Evolutionary conservation across 2,329 filamentous ascomycete genomes (phyloP).

Genomic region (Phialophora expanda): DNA sequence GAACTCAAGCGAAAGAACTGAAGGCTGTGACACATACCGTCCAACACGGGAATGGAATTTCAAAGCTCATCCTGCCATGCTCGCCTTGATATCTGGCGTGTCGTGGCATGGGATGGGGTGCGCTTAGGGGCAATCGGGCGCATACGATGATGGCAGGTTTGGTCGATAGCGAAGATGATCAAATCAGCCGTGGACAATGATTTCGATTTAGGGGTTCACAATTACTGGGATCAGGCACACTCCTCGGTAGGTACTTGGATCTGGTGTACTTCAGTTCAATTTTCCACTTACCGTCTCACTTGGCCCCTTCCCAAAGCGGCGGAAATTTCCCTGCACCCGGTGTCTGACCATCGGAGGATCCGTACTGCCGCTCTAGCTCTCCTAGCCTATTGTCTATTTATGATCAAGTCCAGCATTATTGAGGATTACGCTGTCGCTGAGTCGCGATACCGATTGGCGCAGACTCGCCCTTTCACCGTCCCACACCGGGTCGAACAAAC

Average conservation of each 20-base stretch:
- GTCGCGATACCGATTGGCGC: background rate
- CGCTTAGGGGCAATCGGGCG: background rate
- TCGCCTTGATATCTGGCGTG: background rate
- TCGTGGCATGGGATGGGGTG: background rate
- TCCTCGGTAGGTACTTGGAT: too few species aligned
- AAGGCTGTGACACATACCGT: background rate
- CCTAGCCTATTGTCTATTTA: background rate
- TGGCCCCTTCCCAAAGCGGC: too few species aligned
- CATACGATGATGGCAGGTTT: background rate
- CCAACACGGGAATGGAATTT: background rate
- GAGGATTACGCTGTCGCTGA: background rate
- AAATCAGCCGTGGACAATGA: too few species aligned
- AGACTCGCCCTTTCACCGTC: too few species aligned
- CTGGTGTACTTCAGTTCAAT: too few species aligned
- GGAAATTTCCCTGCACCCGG: background rate
- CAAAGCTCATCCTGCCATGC: slow-evolving; percentile 2
- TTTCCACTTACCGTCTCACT: too few species aligned
- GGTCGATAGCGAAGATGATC: too few species aligned
- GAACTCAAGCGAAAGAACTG: background rate
- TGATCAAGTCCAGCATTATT: background rate
- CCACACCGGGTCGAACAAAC: too few species aligned
- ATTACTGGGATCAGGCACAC: too few species aligned
- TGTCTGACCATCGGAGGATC: too few species aligned
- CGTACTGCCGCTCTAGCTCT: background rate
- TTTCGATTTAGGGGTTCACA: too few species aligned